Percentiles rank a stretch among this genome's conserved stretches.
phyloP scores from a whole-genome alignment of 1,284 basidiomycete genomes.

The Takashimella tepidaria region DNA sequence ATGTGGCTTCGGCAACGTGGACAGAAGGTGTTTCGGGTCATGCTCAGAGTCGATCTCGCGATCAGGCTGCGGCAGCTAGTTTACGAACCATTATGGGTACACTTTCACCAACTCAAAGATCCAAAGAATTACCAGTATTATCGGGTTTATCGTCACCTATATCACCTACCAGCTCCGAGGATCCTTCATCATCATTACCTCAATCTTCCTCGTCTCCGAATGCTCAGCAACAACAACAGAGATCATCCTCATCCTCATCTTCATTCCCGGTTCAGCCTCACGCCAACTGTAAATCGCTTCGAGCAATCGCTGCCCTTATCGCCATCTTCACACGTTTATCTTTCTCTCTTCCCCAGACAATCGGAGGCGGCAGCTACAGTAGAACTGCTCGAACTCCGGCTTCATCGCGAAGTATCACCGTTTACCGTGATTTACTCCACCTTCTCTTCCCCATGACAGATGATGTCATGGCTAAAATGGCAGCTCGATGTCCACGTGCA shows the following conservation, averaged over 20 bases:
- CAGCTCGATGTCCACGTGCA: conserved; percentile 55
- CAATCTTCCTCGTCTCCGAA: not conserved
- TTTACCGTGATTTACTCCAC: conserved; percentile 50
- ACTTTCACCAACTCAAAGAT: conserved; percentile 2
- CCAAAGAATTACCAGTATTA: conserved; percentile 3
- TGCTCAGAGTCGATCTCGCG: not conserved
- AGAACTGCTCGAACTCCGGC: conserved; percentile 38
- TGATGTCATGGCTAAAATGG: conserved; percentile 25
- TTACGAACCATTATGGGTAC: conserved; percentile 1
- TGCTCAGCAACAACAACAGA: not conserved
- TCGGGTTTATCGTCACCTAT: not conserved
- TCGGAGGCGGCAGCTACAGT: not conserved
- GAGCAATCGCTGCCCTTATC: conserved; percentile 48
- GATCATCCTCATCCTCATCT: not conserved
- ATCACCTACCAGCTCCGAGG: not conserved
- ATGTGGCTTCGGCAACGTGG: not conserved
- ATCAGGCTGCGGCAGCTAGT: not conserved
- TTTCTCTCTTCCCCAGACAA: conserved; percentile 38
- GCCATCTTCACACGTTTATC: conserved; percentile 50
- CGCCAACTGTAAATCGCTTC: conserved; percentile 39
- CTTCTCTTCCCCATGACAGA: conserved; percentile 44
- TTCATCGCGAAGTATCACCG: conserved; percentile 47
- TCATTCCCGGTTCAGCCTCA: conserved; percentile 14
- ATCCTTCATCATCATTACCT: not conserved
- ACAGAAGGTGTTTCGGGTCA: not conserved